phyloP scores from a whole-genome alignment of 495 filamentous ascomycete species.

The Xylaria grammica region DNA sequence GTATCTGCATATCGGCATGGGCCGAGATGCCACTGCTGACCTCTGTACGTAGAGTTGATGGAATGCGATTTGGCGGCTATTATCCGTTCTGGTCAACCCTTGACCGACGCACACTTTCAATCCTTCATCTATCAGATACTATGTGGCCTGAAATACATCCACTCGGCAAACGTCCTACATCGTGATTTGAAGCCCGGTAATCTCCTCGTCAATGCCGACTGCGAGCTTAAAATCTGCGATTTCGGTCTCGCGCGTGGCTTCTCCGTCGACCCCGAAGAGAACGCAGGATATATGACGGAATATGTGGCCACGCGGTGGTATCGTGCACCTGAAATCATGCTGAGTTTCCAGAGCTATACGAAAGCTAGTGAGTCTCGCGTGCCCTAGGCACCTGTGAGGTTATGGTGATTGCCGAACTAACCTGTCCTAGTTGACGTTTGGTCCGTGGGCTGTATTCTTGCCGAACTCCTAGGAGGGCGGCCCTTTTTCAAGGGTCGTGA shows the following conservation, averaged over 20 bases:
- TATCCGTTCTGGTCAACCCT: conserved; percentile 91
- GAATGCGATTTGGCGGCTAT: conserved; percentile 98
- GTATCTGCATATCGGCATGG: conserved; percentile 15
- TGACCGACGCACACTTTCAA: conserved; percentile 96
- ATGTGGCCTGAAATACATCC: conserved; percentile 97
- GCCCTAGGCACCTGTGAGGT: not conserved
- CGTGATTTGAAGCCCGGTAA: conserved; percentile 97
- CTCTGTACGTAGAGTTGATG: conserved; percentile 79
- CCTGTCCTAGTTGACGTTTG: conserved; percentile 84
- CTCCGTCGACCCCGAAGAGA: conserved; percentile 96
- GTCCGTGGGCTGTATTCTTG: conserved; percentile 98
- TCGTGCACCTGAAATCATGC: conserved; percentile 97
- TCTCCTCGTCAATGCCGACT: conserved; percentile 96
- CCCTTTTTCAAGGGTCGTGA: conserved; percentile 99
- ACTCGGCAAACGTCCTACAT: conserved; percentile 96
- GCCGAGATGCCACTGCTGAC: conserved; percentile 11
- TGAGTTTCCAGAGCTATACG: conserved; percentile 99
- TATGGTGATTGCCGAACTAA: conserved; percentile 8
- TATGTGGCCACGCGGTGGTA: conserved; percentile 99
- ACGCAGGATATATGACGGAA: conserved; percentile 99
- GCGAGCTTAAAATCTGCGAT: conserved; percentile 98
- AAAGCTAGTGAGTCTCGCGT: conserved; percentile 83
- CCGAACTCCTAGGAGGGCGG: conserved; percentile 92
- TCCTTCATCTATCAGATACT: conserved; percentile 95
- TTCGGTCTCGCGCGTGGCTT: conserved; percentile 96